Base-by-base conservation (phyloP, 139 green algal species). In the Ostreobium quekettii region DNA sequence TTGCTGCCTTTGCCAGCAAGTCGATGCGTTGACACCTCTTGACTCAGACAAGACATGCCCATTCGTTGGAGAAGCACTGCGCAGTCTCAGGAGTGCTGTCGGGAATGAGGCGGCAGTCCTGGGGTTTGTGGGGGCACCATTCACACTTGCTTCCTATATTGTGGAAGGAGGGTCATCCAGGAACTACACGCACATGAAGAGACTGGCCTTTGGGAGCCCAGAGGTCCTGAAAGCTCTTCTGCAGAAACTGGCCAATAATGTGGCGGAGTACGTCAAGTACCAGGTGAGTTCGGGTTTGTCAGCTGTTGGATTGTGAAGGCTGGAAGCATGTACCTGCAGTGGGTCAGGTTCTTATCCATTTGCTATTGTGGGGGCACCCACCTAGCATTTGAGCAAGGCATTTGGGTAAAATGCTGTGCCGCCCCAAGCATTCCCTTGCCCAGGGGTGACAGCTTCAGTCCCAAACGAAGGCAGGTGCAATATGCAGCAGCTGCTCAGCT, bases 81-180 rank as follows among this genome's bases (percentile, higher is more conserved):
- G 72, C 47, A 73, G 75, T 49, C 80, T 97, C 64, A 80, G 84
- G n/a, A 36, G 65, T 22, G 87, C 91, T 48, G 69, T 86, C 1
- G 74, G 71, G 42, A 88, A 87, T 53, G 71, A 79, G 46, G 76
- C 88, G 4, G 73, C 90, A 5, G 82, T 97, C 63, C 83, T 97
- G 37, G 91, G 91, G 66, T 97, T 97, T 74, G 88, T 94, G 47
- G 91, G 91, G 5, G 90, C 90, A 0, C 91, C 91, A 56, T 97
- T 93, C 83, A 97, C 91, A 0, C 81, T 97, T 42, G 90, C 91
- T 29, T 90, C 85, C 47, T 97, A 97, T 83, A 95, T 97, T 69
- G 79, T 97, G 3, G 91, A 97, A 80, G 87, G 92, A 60, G 87
- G 88, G 70, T 83, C 72, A 70, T 86, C 71, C 78, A 95, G 93